phyloP scores from a whole-genome alignment of 1,139 yeast genomes.

The Pichia sp. region DNA sequence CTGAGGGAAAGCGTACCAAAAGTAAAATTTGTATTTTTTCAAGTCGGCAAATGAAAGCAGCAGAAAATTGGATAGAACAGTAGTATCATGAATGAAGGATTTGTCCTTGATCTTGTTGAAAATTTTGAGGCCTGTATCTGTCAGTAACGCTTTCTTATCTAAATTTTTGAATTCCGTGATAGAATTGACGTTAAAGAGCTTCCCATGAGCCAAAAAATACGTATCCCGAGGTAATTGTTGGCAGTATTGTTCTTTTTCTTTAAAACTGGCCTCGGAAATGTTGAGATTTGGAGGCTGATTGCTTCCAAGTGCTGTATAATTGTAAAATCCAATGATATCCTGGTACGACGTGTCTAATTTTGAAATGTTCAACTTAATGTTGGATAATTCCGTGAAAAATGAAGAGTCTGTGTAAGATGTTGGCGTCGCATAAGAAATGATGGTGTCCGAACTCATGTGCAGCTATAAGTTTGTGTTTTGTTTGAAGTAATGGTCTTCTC shows the following conservation, averaged over 20 bases:
- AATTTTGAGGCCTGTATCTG: slow-evolving; percentile 32
- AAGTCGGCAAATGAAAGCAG: slow-evolving; percentile 76
- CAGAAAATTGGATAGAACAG: slow-evolving; percentile 39
- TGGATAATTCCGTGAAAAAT: slow-evolving; percentile 68
- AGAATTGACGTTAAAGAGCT: slow-evolving; percentile 62
- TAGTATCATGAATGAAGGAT: slow-evolving; percentile 30
- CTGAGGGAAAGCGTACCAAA: slow-evolving; percentile 84
- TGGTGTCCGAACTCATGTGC: background rate
- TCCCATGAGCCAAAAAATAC: slow-evolving; percentile 19
- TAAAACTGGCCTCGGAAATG: slow-evolving; percentile 30
- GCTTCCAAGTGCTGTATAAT: slow-evolving; percentile 33
- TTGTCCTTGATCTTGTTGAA: slow-evolving; percentile 27
- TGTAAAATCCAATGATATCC: slow-evolving; percentile 35
- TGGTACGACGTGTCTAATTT: slow-evolving; percentile 47
- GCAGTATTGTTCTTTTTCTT: slow-evolving; percentile 19
- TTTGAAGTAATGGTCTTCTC: too few species aligned
- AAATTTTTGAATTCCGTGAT: slow-evolving; percentile 70
- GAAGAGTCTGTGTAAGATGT: slow-evolving; percentile 78
- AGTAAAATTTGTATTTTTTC: slow-evolving; percentile 77
- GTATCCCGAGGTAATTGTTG: slow-evolving; percentile 14
- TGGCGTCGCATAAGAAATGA: slow-evolving; percentile 37
- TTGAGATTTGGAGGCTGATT: slow-evolving; percentile 38
- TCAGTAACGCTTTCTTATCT: slow-evolving; percentile 53
- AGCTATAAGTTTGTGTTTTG: too few species aligned
- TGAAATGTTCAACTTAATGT: slow-evolving; percentile 55